A percentile compares a stretch with the other conserved stretches of the same genome.
Evolutionary conservation across 2,329 filamentous ascomycete species (phyloP).

Genomic region (Aspergillus sp.): DNA sequence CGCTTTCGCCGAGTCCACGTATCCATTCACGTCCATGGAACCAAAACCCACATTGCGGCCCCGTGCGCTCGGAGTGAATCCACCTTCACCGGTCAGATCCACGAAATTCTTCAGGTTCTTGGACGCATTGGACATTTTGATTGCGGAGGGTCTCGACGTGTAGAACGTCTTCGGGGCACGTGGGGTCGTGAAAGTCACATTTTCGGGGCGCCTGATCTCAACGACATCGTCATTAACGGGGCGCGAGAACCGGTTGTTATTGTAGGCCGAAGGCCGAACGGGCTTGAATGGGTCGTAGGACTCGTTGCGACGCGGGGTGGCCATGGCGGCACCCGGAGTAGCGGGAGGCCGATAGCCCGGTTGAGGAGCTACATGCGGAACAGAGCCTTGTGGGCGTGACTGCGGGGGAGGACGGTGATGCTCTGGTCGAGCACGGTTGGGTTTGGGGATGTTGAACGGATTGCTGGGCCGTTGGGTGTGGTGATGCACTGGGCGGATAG

Average conservation of each 20-base stretch:
- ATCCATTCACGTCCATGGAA: conserved; percentile 52
- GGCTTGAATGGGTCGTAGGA: conserved; percentile 41
- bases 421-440: conserved; percentile 48
- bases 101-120: conserved; percentile 47
- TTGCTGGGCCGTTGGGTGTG: conserved; percentile 37
- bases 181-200: conserved; percentile 47
- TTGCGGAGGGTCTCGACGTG: conserved; percentile 46
- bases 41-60: conserved; percentile 50
- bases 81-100: conserved; percentile 48
- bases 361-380: background rate
- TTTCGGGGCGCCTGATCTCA: conserved; percentile 50
- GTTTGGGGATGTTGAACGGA: conserved; percentile 53
- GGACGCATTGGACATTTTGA: conserved; percentile 38
- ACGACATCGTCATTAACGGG: conserved; percentile 32
- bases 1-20: conserved; percentile 48
- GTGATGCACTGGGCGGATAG: conserved; percentile 47
- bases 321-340: conserved; percentile 16
- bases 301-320: conserved; percentile 26
- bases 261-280: conserved; percentile 36
- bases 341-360: conserved; percentile 18
- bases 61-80: conserved; percentile 48
- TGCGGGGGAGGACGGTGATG: conserved; percentile 44
- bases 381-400: conserved; percentile 16
- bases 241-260: conserved; percentile 24
- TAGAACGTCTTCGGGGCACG: conserved; percentile 53